Base-by-base conservation (phyloP, 2,329 filamentous ascomycete genomes). In the Trichoderma polysporum region DNA sequence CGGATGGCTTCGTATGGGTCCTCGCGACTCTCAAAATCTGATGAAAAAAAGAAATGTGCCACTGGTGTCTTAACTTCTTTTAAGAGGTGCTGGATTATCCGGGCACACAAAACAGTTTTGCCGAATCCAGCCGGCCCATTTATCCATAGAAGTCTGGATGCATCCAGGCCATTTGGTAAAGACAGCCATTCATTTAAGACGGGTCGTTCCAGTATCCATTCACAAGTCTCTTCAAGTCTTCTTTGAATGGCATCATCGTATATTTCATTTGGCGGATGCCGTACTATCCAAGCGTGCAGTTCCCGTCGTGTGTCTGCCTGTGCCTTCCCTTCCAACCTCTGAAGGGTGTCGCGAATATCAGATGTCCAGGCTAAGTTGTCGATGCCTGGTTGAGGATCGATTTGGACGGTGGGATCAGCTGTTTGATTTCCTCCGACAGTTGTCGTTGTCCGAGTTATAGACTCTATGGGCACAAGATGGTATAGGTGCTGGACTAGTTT, bases 11-110 rank as follows among this genome's bases (percentile, higher is more conserved):
- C 4, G 5, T 69, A 77, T 2, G 73, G 73, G n/a, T 76, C 70
- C 0, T 69, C 64, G 9, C 70, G 72, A 35, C 70, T 73, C 22
- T 71, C 69, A 29, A 63, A 49, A 1, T 75, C 71, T 0, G 75
- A 74, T 0, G 76, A 76, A n/a, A 77, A 73, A 47, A 80, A 80
- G 68, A 76, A 79, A 49, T 76, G 70, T 0, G 71, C 72, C 0
- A 76, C 37, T 0, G 71, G 70, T 0, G 52, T 52, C 0, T 66
- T 6, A 0, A 65, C 33, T 0, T 12, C 49, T 0, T 45, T 7
- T 0, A 58, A 52, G 0, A 79, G 15, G 35, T 75, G 41, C 12
- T 78, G 52, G 0, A 76, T 63, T 0, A 80, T 37, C 8, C 66
- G 70, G 1, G 78, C 72, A 60, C 75, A 75, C 0, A 79, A 67